phyloP scores from a whole-genome alignment of 495 filamentous ascomycete genomes.

The Hypoxylon intermedium region DNA sequence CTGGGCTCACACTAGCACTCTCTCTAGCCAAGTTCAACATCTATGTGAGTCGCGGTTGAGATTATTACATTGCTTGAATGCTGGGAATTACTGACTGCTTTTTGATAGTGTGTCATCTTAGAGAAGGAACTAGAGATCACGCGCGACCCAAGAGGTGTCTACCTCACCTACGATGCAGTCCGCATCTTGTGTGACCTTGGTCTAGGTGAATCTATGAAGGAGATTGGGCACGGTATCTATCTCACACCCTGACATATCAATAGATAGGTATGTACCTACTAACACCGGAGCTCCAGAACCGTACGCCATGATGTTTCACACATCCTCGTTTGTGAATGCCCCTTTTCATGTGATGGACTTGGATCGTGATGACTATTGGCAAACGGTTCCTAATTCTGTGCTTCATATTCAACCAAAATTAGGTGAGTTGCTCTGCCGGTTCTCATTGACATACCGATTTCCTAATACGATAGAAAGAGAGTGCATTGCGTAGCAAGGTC shows the following conservation, averaged over 20 bases:
- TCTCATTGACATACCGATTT: slow-evolving; percentile 9
- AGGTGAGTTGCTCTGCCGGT: slow-evolving; percentile 19
- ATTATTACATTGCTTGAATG: not conserved
- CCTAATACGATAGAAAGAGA: slow-evolving; percentile 40
- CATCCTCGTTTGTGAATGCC: slow-evolving; percentile 24
- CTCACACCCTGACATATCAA: not conserved
- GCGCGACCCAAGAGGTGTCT: slow-evolving; percentile 60
- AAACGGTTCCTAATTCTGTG: slow-evolving; percentile 33
- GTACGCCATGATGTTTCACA: slow-evolving; percentile 39
- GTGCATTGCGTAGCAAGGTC: slow-evolving; percentile 32
- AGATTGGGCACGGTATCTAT: slow-evolving; percentile 42
- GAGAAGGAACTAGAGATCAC: slow-evolving; percentile 56
- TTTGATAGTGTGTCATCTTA: slow-evolving; percentile 44
- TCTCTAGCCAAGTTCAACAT: slow-evolving; percentile 45
- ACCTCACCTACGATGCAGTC: slow-evolving; percentile 59
- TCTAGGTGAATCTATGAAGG: slow-evolving; percentile 49
- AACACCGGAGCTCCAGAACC: slow-evolving; percentile 33
- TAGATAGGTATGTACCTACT: not conserved
- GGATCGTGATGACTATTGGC: slow-evolving; percentile 12
- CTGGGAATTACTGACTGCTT: not conserved
- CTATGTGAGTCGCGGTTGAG: slow-evolving; percentile 23
- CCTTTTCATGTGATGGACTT: slow-evolving; percentile 20
- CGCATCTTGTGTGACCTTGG: slow-evolving; percentile 56
- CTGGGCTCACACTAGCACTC: slow-evolving; percentile 45
- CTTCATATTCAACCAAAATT: slow-evolving; percentile 39